Evolutionary conservation across 1,284 basidiomycete species (phyloP), one percentile per base, ranked within the genome.

Genomic region (Sanguinoderma infundibulare): DNA sequence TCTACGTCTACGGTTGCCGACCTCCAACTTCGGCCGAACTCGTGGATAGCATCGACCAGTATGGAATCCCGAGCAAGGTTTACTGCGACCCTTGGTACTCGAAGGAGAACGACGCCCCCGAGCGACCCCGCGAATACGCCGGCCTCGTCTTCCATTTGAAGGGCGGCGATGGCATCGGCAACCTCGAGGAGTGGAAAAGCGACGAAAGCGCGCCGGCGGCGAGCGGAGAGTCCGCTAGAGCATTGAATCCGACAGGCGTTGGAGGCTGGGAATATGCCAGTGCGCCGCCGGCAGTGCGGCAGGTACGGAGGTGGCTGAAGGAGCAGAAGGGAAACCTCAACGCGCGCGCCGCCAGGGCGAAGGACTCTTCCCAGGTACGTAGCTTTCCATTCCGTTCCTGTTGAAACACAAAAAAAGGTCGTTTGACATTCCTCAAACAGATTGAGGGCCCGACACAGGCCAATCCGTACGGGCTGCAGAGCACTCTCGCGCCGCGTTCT

Each of bases 61-160:
- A 82, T 63, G 81, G 81, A 8, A 73, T 94, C 12, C 85, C 87
- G 2, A 77, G 74, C 36, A 87, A 87, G 65, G 74, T 92, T 24
- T 96, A 98, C 73, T 83, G 81, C 22, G 79, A 85, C 22, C 93
- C 96, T 0, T 91, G 85, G 73, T 98, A 95, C 73, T 93, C 92
- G 3, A 84, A 87, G 57, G 81, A 83, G 10, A 70, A 70, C 2
- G 97, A 98, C 71, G 84, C 90, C 0, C 91, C 94, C 0, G 80
- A 83, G 42, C 77, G 79, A 15, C 78, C 90, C 0, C 83, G 89
- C 68, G 91, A 95, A 73, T 96, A 92, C 70, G 95, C 88, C 14
- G 96, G 95, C 0, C 76, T 94, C 1, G 74, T 86, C 28, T 97
- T 92, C 73, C 79, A 83, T 46, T 78, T 97, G 20, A 88, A 88